A percentile compares a stretch with the other conserved stretches of the same genome.
Evolutionary conservation across 2,329 filamentous ascomycete genomes (phyloP).

Genomic region (Salinomyces thailandicus): DNA sequence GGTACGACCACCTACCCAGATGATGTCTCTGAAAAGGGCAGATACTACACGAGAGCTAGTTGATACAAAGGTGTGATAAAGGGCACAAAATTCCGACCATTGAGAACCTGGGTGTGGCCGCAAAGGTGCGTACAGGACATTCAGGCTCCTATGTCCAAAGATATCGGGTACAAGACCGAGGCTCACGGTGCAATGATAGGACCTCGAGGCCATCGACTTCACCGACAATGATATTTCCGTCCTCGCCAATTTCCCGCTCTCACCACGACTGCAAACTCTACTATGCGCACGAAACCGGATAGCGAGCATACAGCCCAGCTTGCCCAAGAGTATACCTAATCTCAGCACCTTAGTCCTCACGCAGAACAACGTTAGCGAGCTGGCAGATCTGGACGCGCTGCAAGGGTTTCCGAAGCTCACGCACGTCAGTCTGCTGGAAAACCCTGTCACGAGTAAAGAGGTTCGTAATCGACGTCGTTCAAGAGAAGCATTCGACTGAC

Average conservation of each 20-base stretch:
- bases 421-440: slow-evolving; percentile 72
- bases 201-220: slow-evolving; percentile 93
- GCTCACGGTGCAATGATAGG: slow-evolving; percentile 40
- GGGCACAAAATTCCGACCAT: slow-evolving; percentile 96
- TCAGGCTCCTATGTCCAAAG: too few species aligned
- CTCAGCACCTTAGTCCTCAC: slow-evolving; percentile 73
- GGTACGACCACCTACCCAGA: slow-evolving; percentile 51
- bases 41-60: slow-evolving; percentile 68
- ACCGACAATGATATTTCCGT: slow-evolving; percentile 94
- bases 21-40: slow-evolving; percentile 67
- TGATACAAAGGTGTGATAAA: slow-evolving; percentile 43
- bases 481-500: slow-evolving; percentile 5
- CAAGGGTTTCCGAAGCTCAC: slow-evolving; percentile 58
- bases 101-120: slow-evolving; percentile 94
- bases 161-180: slow-evolving; percentile 5
- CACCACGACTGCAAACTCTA: slow-evolving; percentile 75
- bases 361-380: slow-evolving; percentile 69
- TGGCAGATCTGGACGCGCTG: slow-evolving; percentile 80
- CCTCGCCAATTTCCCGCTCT: slow-evolving; percentile 85
- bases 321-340: slow-evolving; percentile 69
- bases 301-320: slow-evolving; percentile 62
- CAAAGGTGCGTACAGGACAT: slow-evolving; percentile 56
- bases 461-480: slow-evolving; percentile 45
- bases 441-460: slow-evolving; percentile 87
- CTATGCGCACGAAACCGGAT: slow-evolving; percentile 86